phyloP scores from a whole-genome alignment of 1,284 basidiomycete species.

The Earliella scabrosa region DNA sequence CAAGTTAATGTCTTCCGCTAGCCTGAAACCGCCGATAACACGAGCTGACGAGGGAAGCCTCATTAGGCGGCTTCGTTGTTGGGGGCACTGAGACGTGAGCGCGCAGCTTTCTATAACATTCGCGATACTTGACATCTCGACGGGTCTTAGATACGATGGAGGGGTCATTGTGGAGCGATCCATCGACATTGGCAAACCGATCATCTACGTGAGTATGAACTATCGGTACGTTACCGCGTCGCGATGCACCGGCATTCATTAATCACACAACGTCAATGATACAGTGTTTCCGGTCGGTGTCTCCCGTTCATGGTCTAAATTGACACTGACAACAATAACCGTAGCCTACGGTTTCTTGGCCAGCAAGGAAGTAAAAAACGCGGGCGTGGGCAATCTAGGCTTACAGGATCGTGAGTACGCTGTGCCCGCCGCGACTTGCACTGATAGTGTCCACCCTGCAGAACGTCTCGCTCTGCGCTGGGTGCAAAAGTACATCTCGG shows the following conservation, averaged over 20 bases:
- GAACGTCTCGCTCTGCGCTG: not conserved
- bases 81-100: not conserved
- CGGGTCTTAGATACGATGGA: not conserved
- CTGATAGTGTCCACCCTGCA: not conserved
- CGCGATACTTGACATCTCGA: not conserved
- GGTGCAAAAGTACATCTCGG: conserved; percentile 6
- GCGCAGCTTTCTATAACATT: not conserved
- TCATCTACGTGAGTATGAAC: conserved; percentile 11
- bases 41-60: no score
- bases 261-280: not conserved
- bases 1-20: no score
- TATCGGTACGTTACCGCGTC: conserved; percentile 4
- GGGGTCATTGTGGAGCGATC: conserved; percentile 53
- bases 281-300: not conserved
- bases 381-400: conserved; percentile 52
- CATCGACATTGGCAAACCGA: conserved; percentile 9
- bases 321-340: not conserved
- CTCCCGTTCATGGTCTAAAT: no score
- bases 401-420: not conserved
- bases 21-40: no score
- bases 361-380: conserved; percentile 50
- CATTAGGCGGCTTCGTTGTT: not conserved
- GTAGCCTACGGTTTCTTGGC: conserved; percentile 50
- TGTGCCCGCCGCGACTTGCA: not conserved
- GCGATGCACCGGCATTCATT: no score